A percentile compares a stretch with the other conserved stretches of the same genome.
These are phyloP conservation scores for Micromonas commoda DNA, from an alignment of 139 green algal genomes.

Conservation along the genomic window DNA sequence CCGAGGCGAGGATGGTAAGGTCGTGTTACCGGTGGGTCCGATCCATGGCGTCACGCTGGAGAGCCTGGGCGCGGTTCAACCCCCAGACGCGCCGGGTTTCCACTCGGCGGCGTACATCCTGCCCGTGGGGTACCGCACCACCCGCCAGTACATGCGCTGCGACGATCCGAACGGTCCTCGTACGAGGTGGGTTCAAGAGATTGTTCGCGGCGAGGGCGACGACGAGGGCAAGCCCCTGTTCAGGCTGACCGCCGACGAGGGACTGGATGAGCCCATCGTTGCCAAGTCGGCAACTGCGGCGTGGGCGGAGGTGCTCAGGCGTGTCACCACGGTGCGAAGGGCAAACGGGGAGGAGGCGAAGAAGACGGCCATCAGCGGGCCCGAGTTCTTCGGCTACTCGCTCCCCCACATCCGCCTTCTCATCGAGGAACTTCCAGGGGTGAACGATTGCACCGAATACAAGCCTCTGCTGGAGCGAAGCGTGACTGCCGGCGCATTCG, in stretches of 20 bases:
- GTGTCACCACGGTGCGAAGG: not conserved
- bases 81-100: not conserved
- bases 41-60: constrained; percentile 15
- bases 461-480: not conserved
- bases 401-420: constrained; percentile 9
- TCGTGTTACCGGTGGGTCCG: not conserved
- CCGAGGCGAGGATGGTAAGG: not conserved
- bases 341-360: constrained; percentile 16
- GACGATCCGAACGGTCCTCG: not conserved
- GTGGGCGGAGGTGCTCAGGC: constrained; percentile 17
- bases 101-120: constrained; percentile 13
- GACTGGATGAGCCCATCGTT: not conserved
- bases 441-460: not conserved
- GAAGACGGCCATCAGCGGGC: constrained; percentile 27
- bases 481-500: too few species aligned
- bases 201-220: not conserved
- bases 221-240: not conserved
- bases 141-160: not conserved
- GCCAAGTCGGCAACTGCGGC: constrained; percentile 8
- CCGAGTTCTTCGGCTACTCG: constrained; percentile 22
- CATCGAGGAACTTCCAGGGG: constrained; percentile 18
- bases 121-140: constrained; percentile 4
- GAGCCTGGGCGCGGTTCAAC: not conserved
- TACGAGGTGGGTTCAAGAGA: constrained; percentile 3
- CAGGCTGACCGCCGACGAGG: constrained; percentile 11